Percentiles rank a stretch among this genome's conserved stretches.
phyloP scores from a whole-genome alignment of 164 flowering plant genomes.

The Macadamia integrifolia region DNA sequence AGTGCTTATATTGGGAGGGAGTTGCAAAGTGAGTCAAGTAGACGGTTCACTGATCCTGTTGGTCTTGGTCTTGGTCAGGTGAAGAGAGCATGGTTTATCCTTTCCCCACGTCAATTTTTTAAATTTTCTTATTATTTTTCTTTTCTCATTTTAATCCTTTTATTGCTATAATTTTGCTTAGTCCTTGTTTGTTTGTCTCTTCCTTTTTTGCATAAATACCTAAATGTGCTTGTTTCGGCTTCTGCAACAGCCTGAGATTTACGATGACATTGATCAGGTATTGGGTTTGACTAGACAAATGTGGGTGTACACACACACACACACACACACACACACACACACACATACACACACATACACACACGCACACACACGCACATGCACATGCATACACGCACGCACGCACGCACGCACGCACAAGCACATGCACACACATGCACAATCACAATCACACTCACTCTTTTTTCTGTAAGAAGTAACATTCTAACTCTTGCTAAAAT shows the following conservation, averaged over 20 bases:
- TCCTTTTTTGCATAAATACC: background rate
- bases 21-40: slow-evolving; percentile 52
- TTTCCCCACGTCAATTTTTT: background rate
- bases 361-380: too few relatives aligned
- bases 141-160: background rate
- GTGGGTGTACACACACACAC: background rate
- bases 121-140: background rate
- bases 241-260: slow-evolving; percentile 45
- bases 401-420: too few relatives aligned
- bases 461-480: background rate
- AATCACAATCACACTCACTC: too few relatives aligned
- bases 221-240: slow-evolving; percentile 3
- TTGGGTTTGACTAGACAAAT: background rate
- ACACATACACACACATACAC: too few relatives aligned
- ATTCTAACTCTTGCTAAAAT: background rate
- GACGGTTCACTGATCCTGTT: slow-evolving; percentile 59
- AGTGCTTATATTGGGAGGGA: slow-evolving; percentile 59
- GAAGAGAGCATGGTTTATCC: background rate
- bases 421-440: background rate
- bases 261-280: slow-evolving; percentile 72
- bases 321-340: too few relatives aligned
- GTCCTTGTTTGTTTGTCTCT: background rate
- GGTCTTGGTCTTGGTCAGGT: slow-evolving; percentile 48
- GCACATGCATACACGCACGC: too few relatives aligned
- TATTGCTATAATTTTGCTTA: background rate